Evolutionary conservation across 1,284 basidiomycete genomes (phyloP).

Genomic region (Dichomitus squalens): DNA sequence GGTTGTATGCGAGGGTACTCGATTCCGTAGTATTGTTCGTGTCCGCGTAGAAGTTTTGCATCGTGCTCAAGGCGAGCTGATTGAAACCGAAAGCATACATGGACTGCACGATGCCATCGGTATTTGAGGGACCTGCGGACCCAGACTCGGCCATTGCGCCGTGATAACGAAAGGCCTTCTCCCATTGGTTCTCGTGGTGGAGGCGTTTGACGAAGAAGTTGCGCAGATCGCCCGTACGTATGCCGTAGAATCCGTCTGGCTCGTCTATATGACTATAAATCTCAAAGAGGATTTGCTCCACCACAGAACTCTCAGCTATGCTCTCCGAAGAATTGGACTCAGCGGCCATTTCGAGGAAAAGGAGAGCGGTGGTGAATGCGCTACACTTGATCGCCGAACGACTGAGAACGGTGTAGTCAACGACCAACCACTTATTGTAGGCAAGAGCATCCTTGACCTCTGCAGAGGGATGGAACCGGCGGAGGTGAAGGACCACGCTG

Average conservation of each 20-base stretch:
- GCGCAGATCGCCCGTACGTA: slow-evolving; percentile 75
- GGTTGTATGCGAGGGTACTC: slow-evolving; percentile 66
- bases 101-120: slow-evolving; percentile 68
- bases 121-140: slow-evolving; percentile 39
- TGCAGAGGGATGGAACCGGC: slow-evolving; percentile 56
- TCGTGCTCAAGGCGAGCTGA: slow-evolving; percentile 69
- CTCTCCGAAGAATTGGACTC: slow-evolving; percentile 47
- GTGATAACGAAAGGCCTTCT: slow-evolving; percentile 88
- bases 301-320: slow-evolving; percentile 32
- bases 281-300: slow-evolving; percentile 79
- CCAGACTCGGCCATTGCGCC: slow-evolving; percentile 80
- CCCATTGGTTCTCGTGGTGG: slow-evolving; percentile 92
- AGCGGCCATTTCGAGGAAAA: slow-evolving; percentile 85
- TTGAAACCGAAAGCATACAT: slow-evolving; percentile 91
- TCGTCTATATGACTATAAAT: slow-evolving; percentile 96
- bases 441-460: slow-evolving; percentile 54
- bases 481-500: slow-evolving; percentile 80
- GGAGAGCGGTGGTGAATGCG: slow-evolving; percentile 85
- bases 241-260: slow-evolving; percentile 97
- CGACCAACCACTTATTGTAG: slow-evolving; percentile 82
- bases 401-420: slow-evolving; percentile 77
- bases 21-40: slow-evolving; percentile 38
- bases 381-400: slow-evolving; percentile 77
- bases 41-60: slow-evolving; percentile 46
- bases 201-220: slow-evolving; percentile 83